Evolutionary conservation across 2,329 filamentous ascomycete genomes (phyloP).

Genomic region (Neopestalotiopsis sp.): DNA sequence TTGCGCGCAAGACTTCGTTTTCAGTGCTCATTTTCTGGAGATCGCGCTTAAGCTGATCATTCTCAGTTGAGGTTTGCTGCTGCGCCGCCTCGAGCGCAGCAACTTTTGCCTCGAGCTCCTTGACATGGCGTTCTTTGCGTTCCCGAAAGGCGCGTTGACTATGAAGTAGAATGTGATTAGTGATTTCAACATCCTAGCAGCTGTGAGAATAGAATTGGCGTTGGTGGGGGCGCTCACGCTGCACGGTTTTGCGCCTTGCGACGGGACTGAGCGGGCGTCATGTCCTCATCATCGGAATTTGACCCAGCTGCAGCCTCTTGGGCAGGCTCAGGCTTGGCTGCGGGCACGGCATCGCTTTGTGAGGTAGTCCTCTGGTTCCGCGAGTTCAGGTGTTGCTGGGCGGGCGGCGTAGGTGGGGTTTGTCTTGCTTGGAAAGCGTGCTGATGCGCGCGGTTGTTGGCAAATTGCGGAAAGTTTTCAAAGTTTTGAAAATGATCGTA

Average conservation of each 20-base stretch:
- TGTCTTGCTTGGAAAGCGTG: constrained; percentile 52
- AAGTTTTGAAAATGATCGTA: constrained; percentile 56
- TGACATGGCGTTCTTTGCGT: constrained; percentile 92
- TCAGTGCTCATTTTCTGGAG: constrained; percentile 86
- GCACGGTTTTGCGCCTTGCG: constrained; percentile 67
- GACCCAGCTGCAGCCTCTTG: constrained; percentile 47
- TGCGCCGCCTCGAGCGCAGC: constrained; percentile 77
- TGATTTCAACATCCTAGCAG: not conserved
- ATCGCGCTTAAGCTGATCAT: constrained; percentile 84
- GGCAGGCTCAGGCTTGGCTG: constrained; percentile 47
- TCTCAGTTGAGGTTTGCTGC: constrained; percentile 76
- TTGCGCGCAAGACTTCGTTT: constrained; percentile 90
- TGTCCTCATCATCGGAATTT: constrained; percentile 61
- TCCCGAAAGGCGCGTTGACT: constrained; percentile 97
- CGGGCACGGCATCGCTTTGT: constrained; percentile 38
- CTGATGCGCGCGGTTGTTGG: constrained; percentile 34
- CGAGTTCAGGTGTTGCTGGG: constrained; percentile 37
- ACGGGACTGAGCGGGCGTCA: constrained; percentile 63
- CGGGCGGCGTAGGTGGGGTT: constrained; percentile 59
- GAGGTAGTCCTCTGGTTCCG: constrained; percentile 31
- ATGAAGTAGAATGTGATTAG: constrained; percentile 20
- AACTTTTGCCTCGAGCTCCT: constrained; percentile 89
- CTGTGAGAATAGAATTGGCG: not conserved
- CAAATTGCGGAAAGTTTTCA: constrained; percentile 52
- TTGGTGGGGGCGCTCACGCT: constrained; percentile 52